Evolutionary conservation across 306 rosid species (phyloP).

Genomic region (Inga laurina): DNA sequence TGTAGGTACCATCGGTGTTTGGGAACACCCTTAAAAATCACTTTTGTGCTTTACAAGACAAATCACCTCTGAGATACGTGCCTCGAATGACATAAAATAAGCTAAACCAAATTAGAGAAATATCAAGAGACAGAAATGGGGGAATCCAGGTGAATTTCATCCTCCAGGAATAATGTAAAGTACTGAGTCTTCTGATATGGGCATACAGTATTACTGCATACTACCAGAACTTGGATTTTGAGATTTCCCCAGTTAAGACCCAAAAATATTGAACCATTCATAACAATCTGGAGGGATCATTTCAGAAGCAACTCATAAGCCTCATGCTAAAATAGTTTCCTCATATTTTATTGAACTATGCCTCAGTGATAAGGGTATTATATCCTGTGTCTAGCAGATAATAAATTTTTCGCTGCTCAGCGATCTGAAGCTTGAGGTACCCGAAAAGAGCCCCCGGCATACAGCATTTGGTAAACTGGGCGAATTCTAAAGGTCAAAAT

Average conservation of each 20-base stretch:
- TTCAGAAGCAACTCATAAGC: conserved; percentile 21
- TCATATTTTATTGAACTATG: neutral
- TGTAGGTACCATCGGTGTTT: neutral
- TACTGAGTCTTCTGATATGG: neutral
- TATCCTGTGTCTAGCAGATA: conserved; percentile 29
- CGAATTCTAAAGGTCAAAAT: conserved; percentile 67
- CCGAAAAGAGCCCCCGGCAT: neutral
- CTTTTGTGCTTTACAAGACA: too few species aligned
- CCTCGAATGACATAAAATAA: too few species aligned
- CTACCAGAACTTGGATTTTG: neutral
- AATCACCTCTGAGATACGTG: too few species aligned
- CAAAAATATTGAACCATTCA: neutral
- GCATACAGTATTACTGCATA: neutral
- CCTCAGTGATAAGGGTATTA: neutral
- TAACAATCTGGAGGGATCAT: neutral
- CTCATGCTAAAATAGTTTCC: conserved; percentile 19
- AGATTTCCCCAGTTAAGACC: neutral
- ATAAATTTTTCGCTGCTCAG: neutral
- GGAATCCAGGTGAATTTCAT: neutral
- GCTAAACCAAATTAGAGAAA: neutral
- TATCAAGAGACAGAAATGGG: neutral
- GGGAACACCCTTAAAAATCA: too few species aligned
- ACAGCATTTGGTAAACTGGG: conserved; percentile 35
- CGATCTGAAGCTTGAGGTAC: conserved; percentile 3
- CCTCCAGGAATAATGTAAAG: neutral